Percentiles rank a stretch among this genome's conserved stretches.
Evolutionary conservation across 2,329 filamentous ascomycete genomes (phyloP).

Genomic region (Arthrobotrys iridis): DNA sequence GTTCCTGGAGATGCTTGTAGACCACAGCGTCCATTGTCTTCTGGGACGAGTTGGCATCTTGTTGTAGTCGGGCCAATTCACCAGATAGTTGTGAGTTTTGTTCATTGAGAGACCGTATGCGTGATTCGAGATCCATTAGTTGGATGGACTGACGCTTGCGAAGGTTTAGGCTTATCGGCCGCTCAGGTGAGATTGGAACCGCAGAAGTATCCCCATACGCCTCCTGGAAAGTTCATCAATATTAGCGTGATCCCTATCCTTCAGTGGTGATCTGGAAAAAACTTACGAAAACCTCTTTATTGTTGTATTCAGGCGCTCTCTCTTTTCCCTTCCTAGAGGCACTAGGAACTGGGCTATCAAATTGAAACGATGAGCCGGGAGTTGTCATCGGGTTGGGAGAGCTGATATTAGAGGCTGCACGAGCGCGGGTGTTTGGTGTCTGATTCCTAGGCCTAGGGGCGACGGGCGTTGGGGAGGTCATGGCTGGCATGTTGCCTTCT

Average conservation of each 20-base stretch:
- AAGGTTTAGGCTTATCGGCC: constrained; percentile 85
- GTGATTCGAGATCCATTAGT: constrained; percentile 82
- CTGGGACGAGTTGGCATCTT: constrained; percentile 77
- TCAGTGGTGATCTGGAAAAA: not conserved
- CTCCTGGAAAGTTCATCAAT: constrained; percentile 44
- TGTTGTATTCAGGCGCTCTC: constrained; percentile 27
- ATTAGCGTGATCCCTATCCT: not conserved
- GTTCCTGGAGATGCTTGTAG: constrained; percentile 67
- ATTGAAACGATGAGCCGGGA: constrained; percentile 27
- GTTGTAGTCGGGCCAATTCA: constrained; percentile 82
- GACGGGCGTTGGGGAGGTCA: constrained; percentile 8
- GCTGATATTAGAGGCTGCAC: constrained; percentile 28
- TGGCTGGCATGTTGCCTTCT: constrained; percentile 18
- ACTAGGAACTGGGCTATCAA: constrained; percentile 22
- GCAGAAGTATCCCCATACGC: constrained; percentile 57
- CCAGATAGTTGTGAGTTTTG: constrained; percentile 83
- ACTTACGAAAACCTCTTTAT: constrained; percentile 54
- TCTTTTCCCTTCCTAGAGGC: constrained; percentile 52
- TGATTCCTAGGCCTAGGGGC: constrained; percentile 23
- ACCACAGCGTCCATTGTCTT: constrained; percentile 69
- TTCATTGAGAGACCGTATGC: constrained; percentile 60
- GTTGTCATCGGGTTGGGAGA: constrained; percentile 36
- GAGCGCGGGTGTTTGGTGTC: constrained; percentile 14
- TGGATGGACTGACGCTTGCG: constrained; percentile 98
- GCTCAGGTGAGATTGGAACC: constrained; percentile 85